Conservation (phyloP, 2,329 filamentous ascomycete genomes). For the Talaromyces sp. region DNA sequence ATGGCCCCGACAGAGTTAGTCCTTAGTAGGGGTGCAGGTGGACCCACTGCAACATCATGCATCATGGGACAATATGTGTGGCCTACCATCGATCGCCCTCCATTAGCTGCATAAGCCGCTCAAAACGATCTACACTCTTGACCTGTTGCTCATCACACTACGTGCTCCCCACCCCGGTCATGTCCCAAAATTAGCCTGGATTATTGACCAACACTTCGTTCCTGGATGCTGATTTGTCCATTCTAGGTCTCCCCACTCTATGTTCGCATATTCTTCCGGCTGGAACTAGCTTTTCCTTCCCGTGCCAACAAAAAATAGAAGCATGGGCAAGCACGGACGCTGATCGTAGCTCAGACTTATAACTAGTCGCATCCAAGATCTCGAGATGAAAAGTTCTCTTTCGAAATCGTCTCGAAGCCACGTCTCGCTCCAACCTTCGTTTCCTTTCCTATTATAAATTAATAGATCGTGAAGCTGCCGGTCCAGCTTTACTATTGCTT, state of each 20-base stretch:
- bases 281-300: constrained; percentile 1
- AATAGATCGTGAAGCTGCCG: constrained; percentile 45
- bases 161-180: constrained; percentile 6
- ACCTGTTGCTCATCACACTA: constrained; percentile 9
- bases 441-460: constrained; percentile 31
- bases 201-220: background rate
- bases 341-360: constrained; percentile 4
- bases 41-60: constrained; percentile 14
- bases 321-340: constrained; percentile 2
- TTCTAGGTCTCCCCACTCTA: background rate
- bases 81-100: constrained; percentile 11
- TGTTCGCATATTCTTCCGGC: constrained; percentile 8
- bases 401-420: constrained; percentile 7
- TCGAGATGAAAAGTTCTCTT: constrained; percentile 14
- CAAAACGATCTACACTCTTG: background rate
- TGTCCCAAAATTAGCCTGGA: constrained; percentile 8
- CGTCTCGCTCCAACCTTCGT: constrained; percentile 23
- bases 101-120: constrained; percentile 7
- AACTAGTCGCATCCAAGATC: constrained; percentile 16
- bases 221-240: background rate
- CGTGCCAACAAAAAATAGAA: constrained; percentile 10
- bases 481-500: constrained; percentile 43
- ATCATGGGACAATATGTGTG: constrained; percentile 2
- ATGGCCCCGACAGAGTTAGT: constrained; percentile 7
- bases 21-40: constrained; percentile 7